Evolutionary conservation across 2,329 filamentous ascomycete genomes (phyloP).

Genomic region (Xylariaceae sp.): DNA sequence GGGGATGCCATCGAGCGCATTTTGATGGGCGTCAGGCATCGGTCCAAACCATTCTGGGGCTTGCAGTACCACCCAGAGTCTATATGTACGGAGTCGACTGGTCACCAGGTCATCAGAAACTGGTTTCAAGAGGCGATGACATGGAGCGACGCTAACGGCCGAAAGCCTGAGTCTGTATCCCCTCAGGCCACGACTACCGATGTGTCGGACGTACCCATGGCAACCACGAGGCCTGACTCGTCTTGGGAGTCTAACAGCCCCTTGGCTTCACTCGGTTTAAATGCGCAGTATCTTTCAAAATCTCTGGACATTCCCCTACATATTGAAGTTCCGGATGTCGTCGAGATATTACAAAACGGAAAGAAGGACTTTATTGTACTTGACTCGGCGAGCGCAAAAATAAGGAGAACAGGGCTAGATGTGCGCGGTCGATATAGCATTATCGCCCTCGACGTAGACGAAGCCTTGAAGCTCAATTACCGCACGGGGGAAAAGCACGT

Average conservation of each 20-base stretch:
- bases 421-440: conserved; percentile 65
- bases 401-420: conserved; percentile 38
- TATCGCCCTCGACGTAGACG: conserved; percentile 59
- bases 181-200: background rate
- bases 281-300: conserved; percentile 36
- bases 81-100: conserved; percentile 68
- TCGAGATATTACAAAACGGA: conserved; percentile 43
- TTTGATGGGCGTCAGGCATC: conserved; percentile 73
- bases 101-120: conserved; percentile 60
- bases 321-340: conserved; percentile 49
- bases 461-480: conserved; percentile 55
- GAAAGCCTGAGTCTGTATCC: conserved; percentile 12
- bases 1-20: conserved; percentile 45
- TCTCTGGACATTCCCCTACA: conserved; percentile 41
- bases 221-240: conserved; percentile 11
- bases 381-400: conserved; percentile 53
- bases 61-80: conserved; percentile 91
- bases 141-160: conserved; percentile 44
- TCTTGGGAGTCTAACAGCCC: conserved; percentile 21
- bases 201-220: conserved; percentile 7
- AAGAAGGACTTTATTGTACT: conserved; percentile 49
- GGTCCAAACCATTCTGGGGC: conserved; percentile 69
- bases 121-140: conserved; percentile 65
- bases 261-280: conserved; percentile 30
- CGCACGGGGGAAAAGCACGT: conserved; percentile 43